Base-by-base conservation (phyloP, 352 stramenopile genomes). In the Globisporangium acanthophoron region DNA sequence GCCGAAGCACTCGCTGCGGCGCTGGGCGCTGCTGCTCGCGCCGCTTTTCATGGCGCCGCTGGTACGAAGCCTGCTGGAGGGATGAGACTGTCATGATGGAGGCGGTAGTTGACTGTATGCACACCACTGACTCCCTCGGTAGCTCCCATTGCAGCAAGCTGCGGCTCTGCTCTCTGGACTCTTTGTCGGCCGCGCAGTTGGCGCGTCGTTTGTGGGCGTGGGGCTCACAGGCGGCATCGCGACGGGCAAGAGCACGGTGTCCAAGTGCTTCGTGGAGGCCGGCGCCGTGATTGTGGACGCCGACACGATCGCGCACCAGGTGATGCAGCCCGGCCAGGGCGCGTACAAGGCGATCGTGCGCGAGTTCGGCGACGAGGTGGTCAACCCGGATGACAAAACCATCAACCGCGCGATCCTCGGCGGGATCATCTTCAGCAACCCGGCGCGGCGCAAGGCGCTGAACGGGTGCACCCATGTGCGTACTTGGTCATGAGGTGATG, bases 221-320 rank as follows among this genome's bases (percentile, higher is more conserved):
- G 85, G 85, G 8, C 80, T 95, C 52, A 93, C 85, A 5, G 85
- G 85, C 46, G 85, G 85, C 35, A 93, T 96, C 55, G 76, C 84
- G 37, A 94, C 83, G 5, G 87, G 87, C 57, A 96, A 96, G 56
- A 90, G 74, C 52, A 88, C 85, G 0, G 87, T 96, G 46, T 95
- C 84, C 2, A 73, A 72, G 33, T 53, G 59, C 45, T 82, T 94
- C 54, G 59, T 62, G 31, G 57, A 83, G 27, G 61, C 72, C 21
- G 86, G 86, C 39, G 80, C 76, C 3, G 71, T 83, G 27, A 90
- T 96, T 46, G 68, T 96, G 20, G 87, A 96, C 60, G 87, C 85
- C 6, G 87, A 96, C 57, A 62, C 88, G 31, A 74, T 95, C 39
- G 81, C 87, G 15, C 72, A 85, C 50, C 66, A 92, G 54, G 84